Evolutionary conservation across 1,284 basidiomycete species (phyloP).

Genomic region (Golubevia sp.): DNA sequence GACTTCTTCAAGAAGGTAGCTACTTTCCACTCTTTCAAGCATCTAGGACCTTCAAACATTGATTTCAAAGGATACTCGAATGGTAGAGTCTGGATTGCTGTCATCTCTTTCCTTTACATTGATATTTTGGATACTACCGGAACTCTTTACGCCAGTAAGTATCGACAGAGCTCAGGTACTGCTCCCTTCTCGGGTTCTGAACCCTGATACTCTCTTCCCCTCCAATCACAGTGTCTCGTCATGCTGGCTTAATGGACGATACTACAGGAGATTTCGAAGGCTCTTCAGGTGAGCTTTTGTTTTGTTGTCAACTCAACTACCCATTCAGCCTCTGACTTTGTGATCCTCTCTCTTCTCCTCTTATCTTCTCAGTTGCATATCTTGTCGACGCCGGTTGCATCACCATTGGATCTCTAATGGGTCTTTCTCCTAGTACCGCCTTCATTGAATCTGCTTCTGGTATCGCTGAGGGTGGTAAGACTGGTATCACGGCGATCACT

Average conservation of each 20-base stretch:
- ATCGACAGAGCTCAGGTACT: background rate
- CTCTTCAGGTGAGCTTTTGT: too few species aligned
- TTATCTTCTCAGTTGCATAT: slow-evolving; percentile 75
- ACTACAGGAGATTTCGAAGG: slow-evolving; percentile 85
- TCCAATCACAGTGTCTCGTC: slow-evolving; percentile 87
- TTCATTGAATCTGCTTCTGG: slow-evolving; percentile 75
- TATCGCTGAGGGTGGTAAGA: slow-evolving; percentile 79
- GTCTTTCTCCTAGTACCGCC: slow-evolving; percentile 83
- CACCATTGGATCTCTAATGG: slow-evolving; percentile 79
- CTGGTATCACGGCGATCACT: slow-evolving; percentile 79
- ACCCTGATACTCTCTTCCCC: slow-evolving; percentile 61
- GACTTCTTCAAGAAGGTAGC: slow-evolving; percentile 87
- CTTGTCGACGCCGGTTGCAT: slow-evolving; percentile 75
- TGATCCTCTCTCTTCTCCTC: too few species aligned
- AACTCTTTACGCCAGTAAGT: background rate
- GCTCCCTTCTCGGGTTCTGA: slow-evolving; percentile 64
- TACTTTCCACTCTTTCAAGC: slow-evolving; percentile 66
- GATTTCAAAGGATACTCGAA: slow-evolving; percentile 67
- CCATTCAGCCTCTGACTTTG: too few species aligned
- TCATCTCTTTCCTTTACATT: slow-evolving; percentile 82
- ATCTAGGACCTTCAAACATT: slow-evolving; percentile 67
- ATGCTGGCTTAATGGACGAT: slow-evolving; percentile 83
- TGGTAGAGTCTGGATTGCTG: slow-evolving; percentile 82
- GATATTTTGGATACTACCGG: slow-evolving; percentile 64
- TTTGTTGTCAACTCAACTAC: too few species aligned